Percentiles rank a stretch among this genome's conserved stretches.
These are phyloP conservation scores for Wickerhamiella sorbophila DNA, from an alignment of 805 yeast genomes.

Conservation along the genomic window DNA sequence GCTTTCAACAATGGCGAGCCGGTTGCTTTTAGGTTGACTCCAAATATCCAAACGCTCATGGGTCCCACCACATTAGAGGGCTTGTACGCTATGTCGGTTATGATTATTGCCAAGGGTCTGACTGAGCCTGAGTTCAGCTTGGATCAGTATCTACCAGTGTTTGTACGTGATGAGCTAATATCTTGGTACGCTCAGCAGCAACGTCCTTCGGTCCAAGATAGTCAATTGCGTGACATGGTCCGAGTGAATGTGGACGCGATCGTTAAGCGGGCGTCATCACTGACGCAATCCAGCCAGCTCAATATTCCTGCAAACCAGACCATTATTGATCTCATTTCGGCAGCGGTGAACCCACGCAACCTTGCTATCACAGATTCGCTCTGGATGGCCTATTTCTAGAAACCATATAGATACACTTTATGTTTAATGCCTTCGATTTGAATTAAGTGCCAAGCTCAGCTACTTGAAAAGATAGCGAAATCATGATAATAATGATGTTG, in stretches of 20 bases:
- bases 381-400: slow-evolving; percentile 86
- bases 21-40: slow-evolving; percentile 93
- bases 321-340: slow-evolving; percentile 76
- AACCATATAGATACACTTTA: slow-evolving; percentile 1
- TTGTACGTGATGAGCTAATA: slow-evolving; percentile 88
- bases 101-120: slow-evolving; percentile 75
- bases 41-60: slow-evolving; percentile 83
- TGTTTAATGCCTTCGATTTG: background rate
- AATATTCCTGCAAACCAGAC: slow-evolving; percentile 72
- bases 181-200: slow-evolving; percentile 93
- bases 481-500: background rate
- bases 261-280: slow-evolving; percentile 59
- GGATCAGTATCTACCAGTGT: slow-evolving; percentile 80
- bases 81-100: slow-evolving; percentile 65
- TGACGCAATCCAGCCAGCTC: slow-evolving; percentile 49
- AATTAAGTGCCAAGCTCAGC: background rate
- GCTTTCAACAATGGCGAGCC: slow-evolving; percentile 81
- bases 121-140: slow-evolving; percentile 86
- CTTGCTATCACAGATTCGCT: slow-evolving; percentile 80
- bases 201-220: slow-evolving; percentile 54
- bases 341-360: slow-evolving; percentile 90
- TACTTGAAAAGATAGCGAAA: too few species aligned
- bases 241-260: slow-evolving; percentile 76
- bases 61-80: slow-evolving; percentile 95
- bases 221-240: slow-evolving; percentile 75